Conservation (phyloP, 441 rosid genomes). For the Aquilaria agallochum region DNA sequence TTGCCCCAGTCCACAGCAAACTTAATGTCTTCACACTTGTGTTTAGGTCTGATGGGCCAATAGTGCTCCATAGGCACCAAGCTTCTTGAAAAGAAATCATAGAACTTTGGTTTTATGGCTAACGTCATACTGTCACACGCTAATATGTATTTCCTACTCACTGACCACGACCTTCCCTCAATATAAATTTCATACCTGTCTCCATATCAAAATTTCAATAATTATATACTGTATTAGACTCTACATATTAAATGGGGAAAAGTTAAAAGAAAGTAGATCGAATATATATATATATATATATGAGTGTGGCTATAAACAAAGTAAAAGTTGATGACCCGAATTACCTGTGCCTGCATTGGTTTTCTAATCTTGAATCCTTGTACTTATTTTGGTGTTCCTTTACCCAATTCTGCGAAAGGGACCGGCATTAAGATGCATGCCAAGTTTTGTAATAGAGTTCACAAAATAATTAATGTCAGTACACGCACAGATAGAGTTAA, state of each 20-base stretch:
- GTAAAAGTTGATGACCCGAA: no score
- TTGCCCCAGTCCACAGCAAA: conserved; percentile 83
- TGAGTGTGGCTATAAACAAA: no score
- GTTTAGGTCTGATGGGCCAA: conserved; percentile 54
- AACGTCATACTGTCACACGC: conserved; percentile 65
- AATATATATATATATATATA: neutral
- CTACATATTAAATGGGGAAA: neutral
- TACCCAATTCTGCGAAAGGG: conserved; percentile 37
- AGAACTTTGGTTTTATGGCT: conserved; percentile 46
- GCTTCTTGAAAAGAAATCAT: conserved; percentile 59
- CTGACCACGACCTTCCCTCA: conserved; percentile 70
- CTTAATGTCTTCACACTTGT: conserved; percentile 50
- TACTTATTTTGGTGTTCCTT: conserved; percentile 29
- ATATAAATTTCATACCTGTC: conserved; percentile 56
- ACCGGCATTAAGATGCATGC: neutral
- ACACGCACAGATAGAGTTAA: no score
- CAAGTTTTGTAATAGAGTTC: no score
- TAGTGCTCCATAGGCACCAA: conserved; percentile 62
- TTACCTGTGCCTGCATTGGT: conserved; percentile 64
- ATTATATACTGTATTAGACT: neutral
- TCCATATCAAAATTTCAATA: neutral
- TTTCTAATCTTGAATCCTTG: conserved; percentile 37
- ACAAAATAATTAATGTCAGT: no score
- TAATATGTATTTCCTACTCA: conserved; percentile 74
- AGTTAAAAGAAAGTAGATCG: neutral